These are phyloP conservation scores for Curvularia spicifera DNA, from an alignment of 2,329 filamentous ascomycete genomes.

Conservation along the genomic window DNA sequence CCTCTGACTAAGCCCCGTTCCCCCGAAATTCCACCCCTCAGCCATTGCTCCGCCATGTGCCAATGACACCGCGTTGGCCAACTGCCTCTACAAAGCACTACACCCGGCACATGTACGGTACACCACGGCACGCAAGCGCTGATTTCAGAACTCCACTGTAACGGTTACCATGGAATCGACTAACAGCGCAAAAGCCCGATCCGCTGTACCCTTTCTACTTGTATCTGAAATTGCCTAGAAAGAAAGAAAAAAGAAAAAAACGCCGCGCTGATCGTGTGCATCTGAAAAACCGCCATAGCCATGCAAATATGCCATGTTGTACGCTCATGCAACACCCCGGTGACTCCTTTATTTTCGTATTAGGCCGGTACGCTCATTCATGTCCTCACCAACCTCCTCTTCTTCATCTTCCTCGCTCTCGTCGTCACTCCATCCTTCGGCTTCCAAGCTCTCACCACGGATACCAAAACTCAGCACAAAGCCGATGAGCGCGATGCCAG, in stretches of 20 bases:
- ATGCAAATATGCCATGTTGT: conserved; percentile 15
- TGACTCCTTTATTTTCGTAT: conserved; percentile 33
- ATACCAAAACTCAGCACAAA: conserved; percentile 83
- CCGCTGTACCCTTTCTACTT: background rate
- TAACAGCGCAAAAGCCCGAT: background rate
- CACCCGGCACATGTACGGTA: background rate
- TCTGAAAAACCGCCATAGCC: background rate
- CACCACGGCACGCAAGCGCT: background rate
- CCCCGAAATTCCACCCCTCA: background rate
- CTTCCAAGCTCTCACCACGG: conserved; percentile 65
- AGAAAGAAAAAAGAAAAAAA: conserved; percentile 4
- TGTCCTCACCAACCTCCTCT: conserved; percentile 26
- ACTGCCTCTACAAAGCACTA: background rate
- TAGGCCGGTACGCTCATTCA: conserved; percentile 41
- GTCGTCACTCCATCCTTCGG: conserved; percentile 60
- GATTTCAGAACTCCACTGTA: background rate
- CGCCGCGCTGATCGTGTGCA: conserved; percentile 22
- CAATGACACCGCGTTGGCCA: background rate
- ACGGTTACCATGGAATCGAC: background rate
- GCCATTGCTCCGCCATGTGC: background rate
- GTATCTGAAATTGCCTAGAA: background rate
- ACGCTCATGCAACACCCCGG: background rate
- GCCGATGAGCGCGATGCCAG: conserved; percentile 78
- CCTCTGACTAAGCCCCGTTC: background rate
- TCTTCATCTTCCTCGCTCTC: conserved; percentile 41